Evolutionary conservation across 2,329 filamentous ascomycete genomes (phyloP), one percentile per base, ranked within the genome.

Genomic region (Diaporthe destruens): DNA sequence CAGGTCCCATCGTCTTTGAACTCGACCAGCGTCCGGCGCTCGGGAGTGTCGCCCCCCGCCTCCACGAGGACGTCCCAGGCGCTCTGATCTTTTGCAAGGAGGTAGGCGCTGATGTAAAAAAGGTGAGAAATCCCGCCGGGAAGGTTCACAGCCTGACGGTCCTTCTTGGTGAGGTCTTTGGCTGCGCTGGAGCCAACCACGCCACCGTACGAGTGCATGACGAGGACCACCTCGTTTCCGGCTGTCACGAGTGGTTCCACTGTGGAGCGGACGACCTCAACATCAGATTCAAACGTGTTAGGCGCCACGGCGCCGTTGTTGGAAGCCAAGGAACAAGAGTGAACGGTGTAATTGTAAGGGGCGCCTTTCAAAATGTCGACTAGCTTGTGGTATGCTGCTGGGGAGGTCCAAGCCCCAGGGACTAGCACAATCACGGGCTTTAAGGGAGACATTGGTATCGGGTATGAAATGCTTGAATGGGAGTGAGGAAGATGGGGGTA

Each of bases 401-500:
- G 65, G 25, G 63, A 36, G 9, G 65, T 68, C 65, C 49, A 68
- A 12, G 65, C 65, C n/a, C 65, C 65, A 42, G 65, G 65, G 65
- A 68, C 65, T 14, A 68, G 36, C 25, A 68, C 49, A 20, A 68
- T 39, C 8, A 44, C 18, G 51, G 65, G 49, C 44, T n/a, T 47
- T 47, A 18, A 47, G 6, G 44, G 16, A 47, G 44, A 20, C 44
- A 47, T 47, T 18, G 20, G 20, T 47, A 8, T 6, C 1, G 18
- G 44, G 44, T 47, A 47, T 47, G 44, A 0, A 47, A 20, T n/a
- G 0, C 16, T 20, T 47, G 18, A 6, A n/a, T n/a, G 44, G 44
- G 18, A 7, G 44, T 20, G 44, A 47, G 18, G 44, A 47, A 47
- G 6, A 7, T 20, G 44, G 18, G 18, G 20, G 5, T 20, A 2